Base-by-base conservation (phyloP, 768 basidiomycete genomes). In the Mrakia blollopis region DNA sequence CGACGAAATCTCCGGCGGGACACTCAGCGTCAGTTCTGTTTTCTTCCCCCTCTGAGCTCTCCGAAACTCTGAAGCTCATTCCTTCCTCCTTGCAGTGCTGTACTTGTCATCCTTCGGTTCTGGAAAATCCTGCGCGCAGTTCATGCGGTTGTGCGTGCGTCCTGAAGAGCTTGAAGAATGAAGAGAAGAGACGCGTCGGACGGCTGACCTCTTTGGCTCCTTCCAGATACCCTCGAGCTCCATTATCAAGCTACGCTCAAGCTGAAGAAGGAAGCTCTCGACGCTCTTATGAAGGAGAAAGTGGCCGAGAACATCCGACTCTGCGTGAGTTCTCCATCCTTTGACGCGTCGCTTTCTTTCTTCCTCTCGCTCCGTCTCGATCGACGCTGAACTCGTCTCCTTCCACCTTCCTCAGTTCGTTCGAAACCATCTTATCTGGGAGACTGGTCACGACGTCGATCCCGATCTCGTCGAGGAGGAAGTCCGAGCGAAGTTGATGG, bases 271-370 rank as follows among this genome's bases (percentile, higher is more conserved):
- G 30, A 69, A 37, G 68, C 68, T 44, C 41, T 69, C 1, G 68
- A 69, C 21, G 68, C 68, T 10, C 37, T 69, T 10, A n/a, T 69
- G 35, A 30, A 37, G 37, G 68, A 69, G 37, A 69, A 44, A 25
- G 68, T 69, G 11, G 68, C 68, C 5, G 68, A 69, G 68, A 69
- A 69, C 25, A 69, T 69, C 18, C 68, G 68, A 5, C 41, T 69
- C 21, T 69, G 37, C 41, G 68, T 69, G 32, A 28, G 63, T 44
- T 23, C n/a, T n/a, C n/a, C n/a, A n/a, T n/a, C n/a, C n/a, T n/a
- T 7, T 4, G 25, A n/a, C 67, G 10, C 67, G 18, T 68, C 41
- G 21, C 32, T 4, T 30, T 21, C 8, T 68, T 21, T 2, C 30
- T 41, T 13, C 61, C 32, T 16, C 28, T 28, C 6, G 61, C 11